These are phyloP conservation scores for Miamiensis avidus DNA, from an alignment of 169 alveolate species.

Conservation along the genomic window DNA sequence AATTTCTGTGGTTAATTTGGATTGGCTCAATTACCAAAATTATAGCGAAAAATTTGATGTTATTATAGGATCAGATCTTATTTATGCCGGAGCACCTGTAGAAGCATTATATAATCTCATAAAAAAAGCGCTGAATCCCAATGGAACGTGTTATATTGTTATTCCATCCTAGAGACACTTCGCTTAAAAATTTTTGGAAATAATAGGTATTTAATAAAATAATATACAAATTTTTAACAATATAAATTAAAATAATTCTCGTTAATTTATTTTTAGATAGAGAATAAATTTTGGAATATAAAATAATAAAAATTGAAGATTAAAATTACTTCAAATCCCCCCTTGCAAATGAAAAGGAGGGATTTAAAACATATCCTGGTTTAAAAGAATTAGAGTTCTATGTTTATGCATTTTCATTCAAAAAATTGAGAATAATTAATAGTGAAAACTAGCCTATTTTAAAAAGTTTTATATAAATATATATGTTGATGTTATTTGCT, in stretches of 20 bases:
- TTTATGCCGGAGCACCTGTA: constrained; percentile 50
- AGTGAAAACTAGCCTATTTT: too few species aligned
- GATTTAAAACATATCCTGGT: constrained; percentile 32
- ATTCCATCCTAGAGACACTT: constrained; percentile 55
- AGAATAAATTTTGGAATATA: constrained; percentile 16
- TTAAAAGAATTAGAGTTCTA: constrained; percentile 17
- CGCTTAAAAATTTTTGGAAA: constrained; percentile 43
- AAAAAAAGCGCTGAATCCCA: constrained; percentile 34
- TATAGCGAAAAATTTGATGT: constrained; percentile 46
- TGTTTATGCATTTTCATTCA: constrained; percentile 18
- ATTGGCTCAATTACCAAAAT: constrained; percentile 49
- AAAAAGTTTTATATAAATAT: too few species aligned
- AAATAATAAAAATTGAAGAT: constrained; percentile 3
- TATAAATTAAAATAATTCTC: too few species aligned
- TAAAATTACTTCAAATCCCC: not conserved
- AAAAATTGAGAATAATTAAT: too few species aligned
- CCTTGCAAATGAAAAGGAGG: not conserved
- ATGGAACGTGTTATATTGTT: constrained; percentile 43
- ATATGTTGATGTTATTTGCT: too few species aligned
- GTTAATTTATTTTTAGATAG: too few species aligned
- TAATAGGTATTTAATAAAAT: not conserved
- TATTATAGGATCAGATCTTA: constrained; percentile 55
- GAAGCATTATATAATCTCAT: constrained; percentile 44
- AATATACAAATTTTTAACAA: too few species aligned
- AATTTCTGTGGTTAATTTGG: constrained; percentile 30